A percentile compares a stretch with the other conserved stretches of the same genome.
Conservation (phyloP, 2,329 filamentous ascomycete genomes). For the Fusarium acutatum region DNA sequence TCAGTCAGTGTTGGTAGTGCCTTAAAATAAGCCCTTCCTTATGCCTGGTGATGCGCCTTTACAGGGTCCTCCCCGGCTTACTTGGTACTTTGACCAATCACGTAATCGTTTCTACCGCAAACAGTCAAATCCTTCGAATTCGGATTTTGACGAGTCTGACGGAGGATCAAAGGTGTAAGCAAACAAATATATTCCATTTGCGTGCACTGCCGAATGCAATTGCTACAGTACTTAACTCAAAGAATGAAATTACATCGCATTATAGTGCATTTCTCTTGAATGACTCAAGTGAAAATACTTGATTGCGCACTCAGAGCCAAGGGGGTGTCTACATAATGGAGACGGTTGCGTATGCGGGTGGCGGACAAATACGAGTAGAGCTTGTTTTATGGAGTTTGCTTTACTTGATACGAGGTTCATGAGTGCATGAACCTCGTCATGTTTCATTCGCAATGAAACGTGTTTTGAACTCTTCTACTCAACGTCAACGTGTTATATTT, state of each 20-base stretch:
- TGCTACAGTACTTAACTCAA: not conserved
- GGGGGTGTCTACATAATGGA: conserved; percentile 13
- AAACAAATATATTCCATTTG: not conserved
- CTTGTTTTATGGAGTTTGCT: conserved; percentile 23
- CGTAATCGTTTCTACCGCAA: not conserved
- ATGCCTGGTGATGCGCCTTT: conserved; percentile 30
- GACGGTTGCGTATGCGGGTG: conserved; percentile 30
- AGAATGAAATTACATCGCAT: not conserved
- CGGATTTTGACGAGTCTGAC: not conserved
- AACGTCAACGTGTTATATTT: conserved; percentile 4
- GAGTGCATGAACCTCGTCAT: conserved; percentile 11
- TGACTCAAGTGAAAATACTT: conserved; percentile 11
- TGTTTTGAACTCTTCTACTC: conserved; percentile 2
- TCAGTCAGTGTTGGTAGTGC: not conserved
- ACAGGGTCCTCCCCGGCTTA: conserved; percentile 29
- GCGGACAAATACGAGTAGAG: conserved; percentile 18
- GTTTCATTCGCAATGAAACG: conserved; percentile 32
- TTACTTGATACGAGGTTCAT: conserved; percentile 29
- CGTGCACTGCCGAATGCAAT: not conserved
- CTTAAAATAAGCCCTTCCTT: conserved; percentile 10
- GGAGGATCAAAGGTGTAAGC: not conserved
- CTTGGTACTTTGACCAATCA: conserved; percentile 5
- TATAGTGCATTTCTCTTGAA: not conserved
- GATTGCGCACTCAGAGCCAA: not conserved
- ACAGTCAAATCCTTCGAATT: conserved; percentile 7